Percentiles rank a stretch among this genome's conserved stretches.
These are phyloP conservation scores for Ensete ventricosum DNA, from an alignment of 176 grass and related monocot species.

Conservation along the genomic window DNA sequence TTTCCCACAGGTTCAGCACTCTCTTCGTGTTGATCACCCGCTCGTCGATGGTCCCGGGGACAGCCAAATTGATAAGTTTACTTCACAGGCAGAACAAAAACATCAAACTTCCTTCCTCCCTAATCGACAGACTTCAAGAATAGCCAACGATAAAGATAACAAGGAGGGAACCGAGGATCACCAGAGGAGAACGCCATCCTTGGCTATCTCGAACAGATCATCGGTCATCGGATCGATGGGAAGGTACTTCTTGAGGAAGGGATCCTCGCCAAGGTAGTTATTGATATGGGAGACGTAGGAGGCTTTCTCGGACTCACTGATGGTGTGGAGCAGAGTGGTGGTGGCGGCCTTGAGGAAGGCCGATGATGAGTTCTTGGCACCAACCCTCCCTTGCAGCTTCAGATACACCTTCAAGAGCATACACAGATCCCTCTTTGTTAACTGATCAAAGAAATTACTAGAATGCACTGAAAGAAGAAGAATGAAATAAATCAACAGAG, in stretches of 20 bases:
- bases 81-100: constrained; percentile 24
- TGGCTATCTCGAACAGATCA: constrained; percentile 76
- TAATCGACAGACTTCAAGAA: neutral
- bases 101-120: neutral
- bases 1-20: constrained; percentile 87
- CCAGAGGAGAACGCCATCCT: constrained; percentile 92
- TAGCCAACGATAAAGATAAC: constrained; percentile 1
- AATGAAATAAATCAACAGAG: neutral
- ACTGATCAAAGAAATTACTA: neutral
- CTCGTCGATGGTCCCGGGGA: constrained; percentile 85
- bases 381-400: constrained; percentile 66
- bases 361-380: constrained; percentile 20
- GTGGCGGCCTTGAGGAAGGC: constrained; percentile 65
- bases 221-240: constrained; percentile 71
- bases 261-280: constrained; percentile 66
- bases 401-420: constrained; percentile 29
- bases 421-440: neutral
- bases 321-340: constrained; percentile 92
- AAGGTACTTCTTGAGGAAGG: constrained; percentile 53
- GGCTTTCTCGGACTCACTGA: constrained; percentile 88
- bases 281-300: constrained; percentile 95
- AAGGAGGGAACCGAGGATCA: constrained; percentile 9
- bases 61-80: constrained; percentile 92
- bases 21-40: constrained; percentile 86
- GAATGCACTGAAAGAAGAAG: neutral